Percentiles rank a stretch among this genome's conserved stretches.
Evolutionary conservation across 2,329 filamentous ascomycete genomes (phyloP).

Genomic region (Monosporascus ibericus): DNA sequence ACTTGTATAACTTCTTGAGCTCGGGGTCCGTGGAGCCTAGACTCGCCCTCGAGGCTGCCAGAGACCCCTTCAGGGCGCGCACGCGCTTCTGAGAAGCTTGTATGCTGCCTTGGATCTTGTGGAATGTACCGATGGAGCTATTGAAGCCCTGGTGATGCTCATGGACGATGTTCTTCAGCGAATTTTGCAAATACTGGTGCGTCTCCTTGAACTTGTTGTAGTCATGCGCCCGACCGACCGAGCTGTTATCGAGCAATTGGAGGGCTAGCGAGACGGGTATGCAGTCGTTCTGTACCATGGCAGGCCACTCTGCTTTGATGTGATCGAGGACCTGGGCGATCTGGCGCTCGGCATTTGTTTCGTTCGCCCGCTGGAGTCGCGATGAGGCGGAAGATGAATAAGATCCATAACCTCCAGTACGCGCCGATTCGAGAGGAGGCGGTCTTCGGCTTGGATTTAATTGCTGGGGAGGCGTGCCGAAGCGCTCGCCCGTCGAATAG

Average conservation of each 20-base stretch:
- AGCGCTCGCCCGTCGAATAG: conserved; percentile 35
- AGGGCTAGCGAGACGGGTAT: conserved; percentile 92
- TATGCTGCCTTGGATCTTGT: conserved; percentile 95
- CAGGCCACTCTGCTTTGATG: conserved; percentile 85
- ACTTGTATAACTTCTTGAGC: conserved; percentile 79
- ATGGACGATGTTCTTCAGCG: conserved; percentile 91
- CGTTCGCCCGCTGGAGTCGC: conserved; percentile 17
- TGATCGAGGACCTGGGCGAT: conserved; percentile 65
- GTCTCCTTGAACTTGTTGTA: conserved; percentile 79
- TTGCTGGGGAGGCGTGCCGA: conserved; percentile 26
- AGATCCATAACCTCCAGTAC: conserved; percentile 15
- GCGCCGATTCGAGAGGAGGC: conserved; percentile 23
- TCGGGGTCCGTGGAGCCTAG: conserved; percentile 84
- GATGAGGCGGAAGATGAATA: conserved; percentile 18
- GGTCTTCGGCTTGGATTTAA: conserved; percentile 24
- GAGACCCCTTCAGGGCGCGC: conserved; percentile 73
- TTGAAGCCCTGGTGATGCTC: conserved; percentile 99
- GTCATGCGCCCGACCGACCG: conserved; percentile 83
- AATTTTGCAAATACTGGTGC: conserved; percentile 83
- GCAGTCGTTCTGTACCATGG: conserved; percentile 83
- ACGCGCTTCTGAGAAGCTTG: conserved; percentile 83
- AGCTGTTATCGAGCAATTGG: conserved; percentile 89
- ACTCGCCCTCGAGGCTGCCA: conserved; percentile 72
- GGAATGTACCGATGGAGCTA: conserved; percentile 96
- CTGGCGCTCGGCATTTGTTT: conserved; percentile 48